Percentiles rank a stretch among this genome's conserved stretches.
phyloP scores from a whole-genome alignment of 441 rosid genomes.

The Gossypium trilobum region DNA sequence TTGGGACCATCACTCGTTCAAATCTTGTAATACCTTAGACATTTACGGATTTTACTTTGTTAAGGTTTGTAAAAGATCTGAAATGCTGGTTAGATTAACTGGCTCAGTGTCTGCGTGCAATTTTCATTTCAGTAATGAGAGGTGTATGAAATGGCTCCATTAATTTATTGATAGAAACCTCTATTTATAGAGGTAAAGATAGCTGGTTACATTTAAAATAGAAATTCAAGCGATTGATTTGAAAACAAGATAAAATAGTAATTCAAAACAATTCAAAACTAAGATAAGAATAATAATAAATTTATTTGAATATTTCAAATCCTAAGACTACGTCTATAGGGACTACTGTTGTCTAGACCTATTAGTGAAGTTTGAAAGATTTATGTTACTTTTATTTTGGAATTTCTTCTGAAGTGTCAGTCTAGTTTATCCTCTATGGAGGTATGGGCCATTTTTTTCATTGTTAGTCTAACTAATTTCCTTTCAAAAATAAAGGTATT shows the following conservation, averaged over 20 bases:
- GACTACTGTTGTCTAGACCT: not conserved
- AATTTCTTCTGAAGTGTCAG: not conserved
- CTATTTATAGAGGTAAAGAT: too few relatives aligned
- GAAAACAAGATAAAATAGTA: too few relatives aligned
- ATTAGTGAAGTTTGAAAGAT: constrained; percentile 3
- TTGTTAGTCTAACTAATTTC: constrained; percentile 15
- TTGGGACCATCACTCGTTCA: not conserved
- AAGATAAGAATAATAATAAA: too few relatives aligned
- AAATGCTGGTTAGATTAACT: not conserved
- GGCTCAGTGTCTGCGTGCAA: not conserved
- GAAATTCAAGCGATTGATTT: too few relatives aligned
- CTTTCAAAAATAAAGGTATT: constrained; percentile 58
- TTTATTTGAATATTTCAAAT: too few relatives aligned
- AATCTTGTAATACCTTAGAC: not conserved
- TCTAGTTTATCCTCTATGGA: constrained; percentile 16
- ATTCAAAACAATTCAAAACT: too few relatives aligned
- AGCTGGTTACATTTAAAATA: too few relatives aligned
- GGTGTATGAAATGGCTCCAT: too few relatives aligned
- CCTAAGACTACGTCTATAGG: not conserved
- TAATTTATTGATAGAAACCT: too few relatives aligned
- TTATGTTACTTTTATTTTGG: not conserved
- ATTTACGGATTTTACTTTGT: not conserved
- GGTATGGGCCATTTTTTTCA: constrained; percentile 8
- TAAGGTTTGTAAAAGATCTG: not conserved
- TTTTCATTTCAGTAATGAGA: not conserved